Percentiles rank a stretch among this genome's conserved stretches.
Evolutionary conservation across 345 rosid species (phyloP).

Genomic region (Alliaria petiolata): DNA sequence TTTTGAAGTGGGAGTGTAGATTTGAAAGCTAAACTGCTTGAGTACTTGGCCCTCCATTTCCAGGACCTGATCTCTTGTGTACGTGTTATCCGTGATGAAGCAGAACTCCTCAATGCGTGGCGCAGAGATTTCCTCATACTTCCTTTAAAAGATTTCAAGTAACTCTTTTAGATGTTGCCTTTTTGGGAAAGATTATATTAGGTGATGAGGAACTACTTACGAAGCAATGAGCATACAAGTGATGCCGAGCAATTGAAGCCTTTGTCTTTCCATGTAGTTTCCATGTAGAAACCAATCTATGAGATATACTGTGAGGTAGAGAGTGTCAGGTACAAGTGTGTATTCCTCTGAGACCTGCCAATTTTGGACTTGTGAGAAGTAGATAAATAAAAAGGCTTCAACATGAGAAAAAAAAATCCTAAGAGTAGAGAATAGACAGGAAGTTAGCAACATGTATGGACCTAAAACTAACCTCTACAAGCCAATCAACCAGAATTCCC

Average conservation of each 20-base stretch:
- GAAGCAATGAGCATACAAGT: conserved; percentile 94
- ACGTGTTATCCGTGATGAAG: conserved; percentile 88
- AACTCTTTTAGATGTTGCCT: conserved; percentile 13
- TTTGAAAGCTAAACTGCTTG: conserved; percentile 63
- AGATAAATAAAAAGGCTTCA: too few species aligned
- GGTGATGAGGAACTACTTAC: conserved; percentile 48
- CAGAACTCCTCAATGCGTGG: conserved; percentile 89
- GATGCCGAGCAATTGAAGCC: conserved; percentile 91
- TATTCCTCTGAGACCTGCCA: conserved; percentile 97
- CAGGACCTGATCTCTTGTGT: conserved; percentile 64
- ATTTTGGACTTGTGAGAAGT: too few species aligned
- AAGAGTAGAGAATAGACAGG: too few species aligned
- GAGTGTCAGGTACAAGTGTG: conserved; percentile 79
- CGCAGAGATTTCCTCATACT: conserved; percentile 85
- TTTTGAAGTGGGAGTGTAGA: conserved; percentile 70
- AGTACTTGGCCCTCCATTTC: conserved; percentile 70
- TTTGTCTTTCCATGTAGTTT: conserved; percentile 62
- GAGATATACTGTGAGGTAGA: conserved; percentile 75
- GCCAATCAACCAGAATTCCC: conserved; percentile 93
- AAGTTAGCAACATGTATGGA: too few species aligned
- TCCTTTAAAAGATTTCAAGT: conserved; percentile 33
- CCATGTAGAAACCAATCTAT: conserved; percentile 76
- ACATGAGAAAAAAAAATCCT: too few species aligned
- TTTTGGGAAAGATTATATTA: not conserved
- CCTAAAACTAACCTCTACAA: too few species aligned